Base-by-base conservation (phyloP, 2,329 filamentous ascomycete species). In the Aureobasidium zeae region DNA sequence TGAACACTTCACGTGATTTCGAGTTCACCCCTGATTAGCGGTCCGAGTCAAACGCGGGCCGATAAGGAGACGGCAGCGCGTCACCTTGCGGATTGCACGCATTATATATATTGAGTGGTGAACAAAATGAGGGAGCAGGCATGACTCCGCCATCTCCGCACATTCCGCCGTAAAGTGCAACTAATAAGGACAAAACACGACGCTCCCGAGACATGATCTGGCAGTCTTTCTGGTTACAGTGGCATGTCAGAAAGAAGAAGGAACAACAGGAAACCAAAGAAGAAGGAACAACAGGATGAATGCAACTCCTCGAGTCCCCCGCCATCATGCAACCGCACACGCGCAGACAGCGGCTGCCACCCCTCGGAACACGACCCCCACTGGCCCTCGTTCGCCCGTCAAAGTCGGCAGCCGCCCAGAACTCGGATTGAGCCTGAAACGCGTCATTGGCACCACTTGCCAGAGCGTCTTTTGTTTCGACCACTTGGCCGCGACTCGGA, bases 361-460 rank as follows among this genome's bases (percentile, higher is more conserved):
- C n/a, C 31, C 19, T 31, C 15, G 26, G 19, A 25, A 11, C 5
- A 13, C 33, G 3, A 21, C 34, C 15, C 9, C 34, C 15, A 29
- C 8, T 6, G 29, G 10, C 6, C 41, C 46, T 20, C 34, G 41
- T 13, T 48, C 42, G 11, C 46, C 46, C 15, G 36, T 38, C 15
- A 45, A 48, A 33, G 5, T 20, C 12, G 30, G 2, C 26, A 19
- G 13, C 8, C 36, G 35, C 11, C 41, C 41, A 48, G 46, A 45
- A 42, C 35, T 48, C 16, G 39, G 46, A 19, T 17, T 48, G 31
- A 41, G 21, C 21, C 43, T 46, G 7, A 36, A 36, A 32, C 79
- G 86, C 50, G 86, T 96, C 46, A 83, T 96, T 56, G 91, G 91
- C 34, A 94, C 88, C 17, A 96, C 89, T 6, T 89, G 86, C 51